Evolutionary conservation across 192 early-diverging fungal genomes (phyloP), one percentile per base, ranked within the genome.

Genomic region (Gigaspora rosea): DNA sequence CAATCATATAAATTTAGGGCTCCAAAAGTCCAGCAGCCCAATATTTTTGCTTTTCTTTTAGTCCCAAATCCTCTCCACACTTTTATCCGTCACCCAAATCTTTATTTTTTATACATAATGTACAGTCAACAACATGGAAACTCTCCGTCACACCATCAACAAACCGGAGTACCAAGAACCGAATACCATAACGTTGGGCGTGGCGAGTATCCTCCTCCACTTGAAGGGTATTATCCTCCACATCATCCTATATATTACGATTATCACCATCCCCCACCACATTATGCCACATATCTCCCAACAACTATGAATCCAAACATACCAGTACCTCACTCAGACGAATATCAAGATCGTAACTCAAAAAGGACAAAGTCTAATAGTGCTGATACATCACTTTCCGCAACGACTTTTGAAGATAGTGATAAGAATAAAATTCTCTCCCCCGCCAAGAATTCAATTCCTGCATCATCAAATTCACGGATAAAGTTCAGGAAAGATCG

Each of bases 201-300:
- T 50, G 66, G 52, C 20, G 63, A 77, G 33, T 58, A 63, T 32
- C 58, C 63, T 33, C 48, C 72, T 56, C 65, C 47, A 20, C 63
- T 13, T 15, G 47, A 36, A 22, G 66, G 54, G 12, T 75, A 75
- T 51, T 64, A 49, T 22, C 70, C 59, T 32, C 76, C 66, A 47
- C 59, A 58, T 32, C 77, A 72, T 50, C 50, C 33, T n/a, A 57
- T 33, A 2, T 73, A 78, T 49, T 57, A 80, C 32, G 48, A 72
- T 50, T 51, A 66, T 41, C 67, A 71, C 56, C 18, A 67, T 3
- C 57, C 56, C 2, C 56, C 52, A 16, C 75, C 66, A 22, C 77
- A 71, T 41, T 65, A 82, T 58, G 57, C 75, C 10, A 0, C 64
- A 56, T 75, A 76, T 48, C 69, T 50, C 33, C 63, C 69, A 13